Base-by-base conservation (phyloP, 257 asterid genomes). In the Solanum lycopersicoides region DNA sequence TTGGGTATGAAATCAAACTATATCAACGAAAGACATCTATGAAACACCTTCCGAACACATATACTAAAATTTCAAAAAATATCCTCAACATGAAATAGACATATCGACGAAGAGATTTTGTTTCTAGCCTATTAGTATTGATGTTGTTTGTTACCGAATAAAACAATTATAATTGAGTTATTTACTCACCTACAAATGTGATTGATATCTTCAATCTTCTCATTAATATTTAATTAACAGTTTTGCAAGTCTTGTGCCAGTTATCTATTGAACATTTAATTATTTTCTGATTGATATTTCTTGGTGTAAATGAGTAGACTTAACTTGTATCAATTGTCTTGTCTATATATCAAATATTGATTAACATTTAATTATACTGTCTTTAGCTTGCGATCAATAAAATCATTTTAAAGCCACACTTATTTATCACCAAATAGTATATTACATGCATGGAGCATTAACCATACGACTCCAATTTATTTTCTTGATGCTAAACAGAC, bases 11-110 rank as follows among this genome's bases (percentile, higher is more conserved):
- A 13, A 44, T 12, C 2, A 45, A 45, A 41, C 12, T 12, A 5
- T 44, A 44, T 44, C 0, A 44, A 0, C 5, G 0, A 44, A 42
- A 42, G 9, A 0, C 47, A 1, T 10, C 1, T 42, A 42, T 12
- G 11, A 44, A 44, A 0, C 15, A 44, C 0, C 2, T 44, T 44
- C 5, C 3, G 2, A 44, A 44, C 0, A 44, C 4, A 44, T 44
- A 42, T 42, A 42, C 2, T 44, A 44, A 44, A 44, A 44, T 44
- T 12, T 44, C 1, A 44, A 44, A 28, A 44, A 44, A 44, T 44
- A 12, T 0, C 0, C 2, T 45, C 16, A 3, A 47, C 3, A 50
- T 50, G 3, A 50, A 50, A 1, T n/a, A 18, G n/a, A 53, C 1
- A 53, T 4, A 18, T 53, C 4, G 0, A 53, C 4, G 0, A 53